A percentile compares a stretch with the other conserved stretches of the same genome.
Evolutionary conservation across 1,139 yeast species (phyloP).

Genomic region (Yamadazyma trypodendri): DNA sequence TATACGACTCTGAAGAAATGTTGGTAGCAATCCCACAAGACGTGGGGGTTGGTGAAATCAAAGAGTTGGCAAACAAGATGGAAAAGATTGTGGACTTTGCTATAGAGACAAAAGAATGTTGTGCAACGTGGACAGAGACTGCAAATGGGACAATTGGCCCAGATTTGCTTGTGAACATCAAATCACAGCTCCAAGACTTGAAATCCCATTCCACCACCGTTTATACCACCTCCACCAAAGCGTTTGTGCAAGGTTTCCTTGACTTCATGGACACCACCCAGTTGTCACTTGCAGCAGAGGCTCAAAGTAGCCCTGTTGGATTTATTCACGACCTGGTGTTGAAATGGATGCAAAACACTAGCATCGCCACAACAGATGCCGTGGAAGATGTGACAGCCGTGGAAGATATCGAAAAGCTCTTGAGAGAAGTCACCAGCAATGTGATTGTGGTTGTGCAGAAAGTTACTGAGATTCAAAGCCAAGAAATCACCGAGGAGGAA

Average conservation of each 20-base stretch:
- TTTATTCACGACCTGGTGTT: constrained; percentile 50
- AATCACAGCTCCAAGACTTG: neutral
- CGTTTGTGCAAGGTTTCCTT: constrained; percentile 9
- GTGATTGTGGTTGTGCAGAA: constrained; percentile 70
- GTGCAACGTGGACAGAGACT: neutral
- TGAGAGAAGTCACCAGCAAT: constrained; percentile 57
- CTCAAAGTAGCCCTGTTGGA: constrained; percentile 22
- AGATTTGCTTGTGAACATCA: neutral
- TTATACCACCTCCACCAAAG: constrained; percentile 1
- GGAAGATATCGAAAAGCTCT: constrained; percentile 43
- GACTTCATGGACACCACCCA: constrained; percentile 5
- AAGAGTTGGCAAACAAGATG: constrained; percentile 33
- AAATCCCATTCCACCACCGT: constrained; percentile 8
- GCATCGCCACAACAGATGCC: constrained; percentile 25
- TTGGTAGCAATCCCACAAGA: constrained; percentile 17
- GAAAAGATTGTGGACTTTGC: constrained; percentile 54
- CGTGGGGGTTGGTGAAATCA: constrained; percentile 20
- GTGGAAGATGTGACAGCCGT: constrained; percentile 21
- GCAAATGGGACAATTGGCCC: too few species aligned
- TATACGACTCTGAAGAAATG: constrained; percentile 13
- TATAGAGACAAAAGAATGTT: constrained; percentile 18
- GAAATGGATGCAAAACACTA: constrained; percentile 32
- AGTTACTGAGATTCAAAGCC: constrained; percentile 32
- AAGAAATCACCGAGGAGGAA: constrained; percentile 44
- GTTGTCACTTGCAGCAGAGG: constrained; percentile 25